Conservation (phyloP, 1,284 basidiomycete species). For the Melampsora larici-populina region DNA sequence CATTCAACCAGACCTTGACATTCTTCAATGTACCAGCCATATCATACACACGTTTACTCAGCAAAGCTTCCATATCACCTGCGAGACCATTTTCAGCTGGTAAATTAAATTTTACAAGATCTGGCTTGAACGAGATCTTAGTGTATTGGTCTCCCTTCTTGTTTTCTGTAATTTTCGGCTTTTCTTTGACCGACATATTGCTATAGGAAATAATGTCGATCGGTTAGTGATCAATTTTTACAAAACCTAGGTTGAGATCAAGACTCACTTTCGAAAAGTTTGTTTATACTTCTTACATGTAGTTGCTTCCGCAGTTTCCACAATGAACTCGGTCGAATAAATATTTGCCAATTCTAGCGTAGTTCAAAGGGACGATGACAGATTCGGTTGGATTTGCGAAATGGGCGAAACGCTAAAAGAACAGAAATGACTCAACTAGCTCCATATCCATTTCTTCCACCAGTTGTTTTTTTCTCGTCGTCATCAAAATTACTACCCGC, state of each 20-base stretch:
- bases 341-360: constrained; percentile 81
- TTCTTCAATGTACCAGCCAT: constrained; percentile 92
- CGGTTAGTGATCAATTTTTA: not conserved
- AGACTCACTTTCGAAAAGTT: constrained; percentile 92
- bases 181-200: constrained; percentile 15
- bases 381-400: not conserved
- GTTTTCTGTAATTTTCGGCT: constrained; percentile 76
- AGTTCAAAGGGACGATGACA: not conserved
- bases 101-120: constrained; percentile 90
- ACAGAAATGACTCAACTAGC: constrained; percentile 60
- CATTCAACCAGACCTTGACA: constrained; percentile 89
- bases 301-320: constrained; percentile 92
- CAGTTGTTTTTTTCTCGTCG: constrained; percentile 90
- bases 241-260: not conserved
- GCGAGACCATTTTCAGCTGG: constrained; percentile 65
- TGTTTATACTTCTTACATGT: constrained; percentile 89
- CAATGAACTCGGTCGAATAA: constrained; percentile 89
- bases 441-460: constrained; percentile 97
- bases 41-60: constrained; percentile 95
- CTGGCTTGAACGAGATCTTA: constrained; percentile 90
- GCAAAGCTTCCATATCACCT: constrained; percentile 80
- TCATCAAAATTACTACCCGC: constrained; percentile 98
- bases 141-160: constrained; percentile 83
- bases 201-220: not conserved
- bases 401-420: not conserved